Percentiles rank a stretch among this genome's conserved stretches.
Conservation (phyloP, 768 basidiomycete species). For the Aureoboletus auriporus region DNA sequence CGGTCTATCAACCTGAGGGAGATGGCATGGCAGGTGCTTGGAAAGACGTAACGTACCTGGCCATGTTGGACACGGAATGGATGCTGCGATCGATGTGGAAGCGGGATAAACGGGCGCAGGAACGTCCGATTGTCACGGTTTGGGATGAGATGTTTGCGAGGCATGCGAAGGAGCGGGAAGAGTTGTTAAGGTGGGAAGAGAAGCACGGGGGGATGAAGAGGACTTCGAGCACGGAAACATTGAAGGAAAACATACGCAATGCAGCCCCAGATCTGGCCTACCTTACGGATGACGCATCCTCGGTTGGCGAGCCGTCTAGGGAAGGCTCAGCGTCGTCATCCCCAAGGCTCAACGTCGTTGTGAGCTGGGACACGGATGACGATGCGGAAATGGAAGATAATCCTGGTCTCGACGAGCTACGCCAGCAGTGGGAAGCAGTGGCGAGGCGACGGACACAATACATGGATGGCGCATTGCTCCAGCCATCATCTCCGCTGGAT, state of each 20-base stretch:
- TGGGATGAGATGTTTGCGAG: slow-evolving; percentile 64
- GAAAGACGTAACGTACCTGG: slow-evolving; percentile 60
- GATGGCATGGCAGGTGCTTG: slow-evolving; percentile 40
- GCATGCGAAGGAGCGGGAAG: slow-evolving; percentile 55
- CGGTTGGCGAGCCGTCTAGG: slow-evolving; percentile 11
- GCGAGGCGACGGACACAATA: not conserved
- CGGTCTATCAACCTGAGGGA: slow-evolving; percentile 41
- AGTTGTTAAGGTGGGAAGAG: slow-evolving; percentile 50
- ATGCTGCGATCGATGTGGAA: slow-evolving; percentile 30
- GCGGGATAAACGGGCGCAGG: not conserved
- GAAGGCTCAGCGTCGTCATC: slow-evolving; percentile 19
- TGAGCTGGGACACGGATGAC: slow-evolving; percentile 7
- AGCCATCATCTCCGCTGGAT: slow-evolving; percentile 2
- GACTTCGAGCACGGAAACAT: slow-evolving; percentile 41
- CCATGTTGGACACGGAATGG: slow-evolving; percentile 63
- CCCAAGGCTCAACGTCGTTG: slow-evolving; percentile 11
- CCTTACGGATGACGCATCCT: slow-evolving; percentile 17
- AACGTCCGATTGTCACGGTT: slow-evolving; percentile 34
- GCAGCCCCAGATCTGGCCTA: slow-evolving; percentile 8
- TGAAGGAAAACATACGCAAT: slow-evolving; percentile 21
- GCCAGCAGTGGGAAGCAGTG: not conserved
- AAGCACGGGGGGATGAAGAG: slow-evolving; percentile 27
- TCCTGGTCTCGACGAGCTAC: not conserved
- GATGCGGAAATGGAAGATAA: slow-evolving; percentile 9
- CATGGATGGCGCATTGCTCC: not conserved